Evolutionary conservation across 306 rosid genomes (phyloP), one percentile per base, ranked within the genome.

Genomic region (Styphnolobium japonicum): DNA sequence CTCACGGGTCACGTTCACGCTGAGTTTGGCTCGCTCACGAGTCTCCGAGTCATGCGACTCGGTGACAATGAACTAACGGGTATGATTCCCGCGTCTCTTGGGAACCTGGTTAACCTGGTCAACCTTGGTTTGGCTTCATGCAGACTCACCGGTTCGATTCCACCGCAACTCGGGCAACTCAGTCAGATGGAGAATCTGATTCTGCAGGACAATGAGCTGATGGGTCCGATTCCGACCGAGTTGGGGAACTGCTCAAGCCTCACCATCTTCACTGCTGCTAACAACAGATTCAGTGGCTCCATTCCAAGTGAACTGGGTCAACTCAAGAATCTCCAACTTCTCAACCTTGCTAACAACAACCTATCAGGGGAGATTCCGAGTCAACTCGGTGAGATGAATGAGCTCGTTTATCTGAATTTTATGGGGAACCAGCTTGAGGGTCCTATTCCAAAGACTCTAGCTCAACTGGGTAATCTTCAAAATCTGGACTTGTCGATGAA

Each of bases 181-280:
- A 43, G 79, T 70, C 82, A 31, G 42, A 1, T 93, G 31, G 80
- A 87, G 88, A 84, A 77, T 48, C 76, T 93, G 25, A 42, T 93
- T 70, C 73, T 95, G 12, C 97, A 95, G 55, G 85, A 86, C 4
- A 95, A 95, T 62, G 90, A 80, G 27, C 85, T 95, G 14, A 80
- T 45, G 63, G 97, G 99, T 67, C 87, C 90, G 61, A 87, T 95
- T 71, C 99, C 99, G 0, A 34, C 77, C 36, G 93, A 95, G 88
- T 77, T 95, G 43, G 96, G 92, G 7, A 95, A 93, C 85, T 91
- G 97, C 56, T 87, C 96, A 9, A 86, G 92, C 75, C 97, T 95
- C 85, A 71, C 83, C 6, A 2, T 85, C 25, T 86, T 95, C 87
- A 85, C 97, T 23, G 91, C 85, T 33, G 90, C 99, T 19, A 80